Evolutionary conservation across 73 alveolate genomes (phyloP), one percentile per base, ranked within the genome.

Genomic region (Stentor roeselii): DNA sequence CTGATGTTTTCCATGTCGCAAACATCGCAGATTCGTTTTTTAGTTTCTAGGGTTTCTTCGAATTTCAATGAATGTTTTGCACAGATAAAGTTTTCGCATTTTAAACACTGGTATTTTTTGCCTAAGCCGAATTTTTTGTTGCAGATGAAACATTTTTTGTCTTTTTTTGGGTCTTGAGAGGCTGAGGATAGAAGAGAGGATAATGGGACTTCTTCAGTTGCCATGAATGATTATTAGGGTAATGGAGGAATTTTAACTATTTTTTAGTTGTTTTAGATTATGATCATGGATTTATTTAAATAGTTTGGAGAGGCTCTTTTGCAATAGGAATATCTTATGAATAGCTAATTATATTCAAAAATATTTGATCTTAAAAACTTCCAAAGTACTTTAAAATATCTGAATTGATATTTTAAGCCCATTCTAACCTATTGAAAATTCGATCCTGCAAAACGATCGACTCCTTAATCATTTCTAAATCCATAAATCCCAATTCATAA

Each of bases 71-170:
- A 21, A 32, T 67, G 80, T 1, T 34, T 32, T 30, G 21, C 34
- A 32, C 80, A 67, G 15, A 67, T 34, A 67, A 32, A 67, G 37
- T 67, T 67, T 67, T 32, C 50, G 2, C 80, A 67, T 2, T 21
- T 67, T 36, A 36, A 67, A 67, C 37, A 32, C 27, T 67, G 80
- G 2, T 32, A 32, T 67, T 32, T 67, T 67, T 21, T 67, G 0
- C 41, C 37, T 30, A 67, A 34, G 34, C 37, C 37, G 34, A 67
- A 67, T 67, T 67, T 67, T 67, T 67, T 67, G 41, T 67, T 67
- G 80, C 80, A 67, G 34, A 67, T 34, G 2, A 21, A 67, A 34
- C 80, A 67, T 67, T 67, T 67, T 21, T 34, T 67, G 34, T 67
- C 80, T 21, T 67, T 21, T 32, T 67, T 67, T 21, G 42, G 21